Conservation (phyloP, 495 filamentous ascomycete species). For the Hypoxylon intermedium region DNA sequence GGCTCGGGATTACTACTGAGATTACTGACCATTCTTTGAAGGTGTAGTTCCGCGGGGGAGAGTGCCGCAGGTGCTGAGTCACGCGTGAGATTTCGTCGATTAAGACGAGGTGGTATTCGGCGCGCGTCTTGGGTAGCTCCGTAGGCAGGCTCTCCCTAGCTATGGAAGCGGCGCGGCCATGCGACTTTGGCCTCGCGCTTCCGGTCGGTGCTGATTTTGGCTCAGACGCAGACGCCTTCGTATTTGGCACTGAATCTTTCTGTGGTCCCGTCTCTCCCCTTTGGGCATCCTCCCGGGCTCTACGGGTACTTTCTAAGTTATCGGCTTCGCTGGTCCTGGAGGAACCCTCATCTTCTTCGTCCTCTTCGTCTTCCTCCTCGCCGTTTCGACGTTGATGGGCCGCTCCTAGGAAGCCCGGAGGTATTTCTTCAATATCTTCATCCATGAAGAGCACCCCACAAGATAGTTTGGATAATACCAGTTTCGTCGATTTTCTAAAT, state of each 20-base stretch:
- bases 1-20: constrained; percentile 18
- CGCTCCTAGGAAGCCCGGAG: constrained; percentile 55
- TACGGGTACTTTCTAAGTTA: constrained; percentile 30
- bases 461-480: constrained; percentile 44
- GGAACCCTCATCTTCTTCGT: constrained; percentile 27
- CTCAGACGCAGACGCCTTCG: not conserved
- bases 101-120: constrained; percentile 71
- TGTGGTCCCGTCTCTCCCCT: constrained; percentile 16
- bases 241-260: not conserved
- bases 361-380: constrained; percentile 27
- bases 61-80: constrained; percentile 65
- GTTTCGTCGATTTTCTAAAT: constrained; percentile 51
- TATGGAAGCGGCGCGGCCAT: constrained; percentile 38
- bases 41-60: constrained; percentile 70
- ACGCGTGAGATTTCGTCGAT: constrained; percentile 73
- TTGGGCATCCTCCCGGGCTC: constrained; percentile 17
- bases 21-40: constrained; percentile 73
- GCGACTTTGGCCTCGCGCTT: constrained; percentile 40
- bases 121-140: constrained; percentile 43
- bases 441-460: constrained; percentile 47
- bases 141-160: constrained; percentile 36
- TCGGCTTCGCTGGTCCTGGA: constrained; percentile 29
- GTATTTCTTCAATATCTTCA: constrained; percentile 40
- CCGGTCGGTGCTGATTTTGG: constrained; percentile 1
- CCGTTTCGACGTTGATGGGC: constrained; percentile 30